A percentile compares a stretch with the other conserved stretches of the same genome.
Conservation (phyloP, 2,329 filamentous ascomycete species). For the Xylaria sp. region DNA sequence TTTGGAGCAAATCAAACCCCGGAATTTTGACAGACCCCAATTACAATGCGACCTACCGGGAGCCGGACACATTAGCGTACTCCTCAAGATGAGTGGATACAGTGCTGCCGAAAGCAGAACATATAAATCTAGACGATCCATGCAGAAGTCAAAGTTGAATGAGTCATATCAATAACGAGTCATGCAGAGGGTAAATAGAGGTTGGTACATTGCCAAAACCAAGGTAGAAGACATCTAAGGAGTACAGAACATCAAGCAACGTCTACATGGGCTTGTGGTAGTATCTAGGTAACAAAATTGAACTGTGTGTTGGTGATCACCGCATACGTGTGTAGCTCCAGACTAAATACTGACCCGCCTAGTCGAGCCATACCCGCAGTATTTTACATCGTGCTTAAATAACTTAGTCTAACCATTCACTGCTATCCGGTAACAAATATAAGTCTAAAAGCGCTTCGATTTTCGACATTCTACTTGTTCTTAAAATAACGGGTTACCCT, state of each 20-base stretch:
- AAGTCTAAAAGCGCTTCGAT: no score
- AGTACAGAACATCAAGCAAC: not conserved
- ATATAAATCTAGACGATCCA: no score
- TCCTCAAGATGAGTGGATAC: not conserved
- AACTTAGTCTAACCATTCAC: no score
- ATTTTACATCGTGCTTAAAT: no score
- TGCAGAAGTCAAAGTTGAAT: no score
- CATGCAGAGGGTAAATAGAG: no score
- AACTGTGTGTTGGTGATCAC: not conserved
- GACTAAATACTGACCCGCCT: not conserved
- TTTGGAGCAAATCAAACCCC: constrained; percentile 6
- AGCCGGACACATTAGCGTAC: no score
- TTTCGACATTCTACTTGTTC: no score
- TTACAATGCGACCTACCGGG: constrained; percentile 2
- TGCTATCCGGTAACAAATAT: no score
- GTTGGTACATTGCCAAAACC: not conserved
- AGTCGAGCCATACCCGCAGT: not conserved
- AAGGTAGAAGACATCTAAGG: not conserved
- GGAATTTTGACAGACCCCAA: constrained; percentile 3
- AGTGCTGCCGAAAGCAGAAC: not conserved
- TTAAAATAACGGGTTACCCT: no score
- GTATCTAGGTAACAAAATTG: not conserved
- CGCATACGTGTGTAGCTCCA: not conserved
- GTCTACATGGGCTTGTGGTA: no score
- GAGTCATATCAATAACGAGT: no score